These are phyloP conservation scores for Tricholoma terreum DNA, from an alignment of 768 basidiomycete species.

Conservation along the genomic window DNA sequence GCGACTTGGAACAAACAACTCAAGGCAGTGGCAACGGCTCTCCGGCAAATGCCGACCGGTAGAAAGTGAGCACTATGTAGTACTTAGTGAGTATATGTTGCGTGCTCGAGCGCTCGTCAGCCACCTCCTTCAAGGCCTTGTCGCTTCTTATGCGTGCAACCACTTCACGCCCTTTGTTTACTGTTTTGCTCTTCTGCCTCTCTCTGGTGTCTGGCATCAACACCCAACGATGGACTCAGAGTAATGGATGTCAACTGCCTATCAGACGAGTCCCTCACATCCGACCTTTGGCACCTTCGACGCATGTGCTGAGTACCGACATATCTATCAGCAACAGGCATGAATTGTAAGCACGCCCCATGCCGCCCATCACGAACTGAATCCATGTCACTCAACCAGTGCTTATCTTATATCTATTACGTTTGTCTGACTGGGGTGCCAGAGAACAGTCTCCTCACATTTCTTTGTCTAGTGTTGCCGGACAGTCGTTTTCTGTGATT, in stretches of 20 bases:
- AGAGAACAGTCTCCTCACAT: constrained; percentile 1
- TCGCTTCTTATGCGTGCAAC: neutral
- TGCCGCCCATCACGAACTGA: neutral
- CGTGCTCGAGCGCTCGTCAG: constrained; percentile 3
- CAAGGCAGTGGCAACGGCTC: constrained; percentile 24
- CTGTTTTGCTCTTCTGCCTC: neutral
- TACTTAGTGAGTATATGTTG: no score
- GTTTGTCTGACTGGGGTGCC: constrained; percentile 4
- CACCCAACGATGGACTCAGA: neutral
- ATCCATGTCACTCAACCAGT: neutral
- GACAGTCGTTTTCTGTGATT: constrained; percentile 41
- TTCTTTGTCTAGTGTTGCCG: constrained; percentile 31
- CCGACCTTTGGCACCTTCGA: neutral
- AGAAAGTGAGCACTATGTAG: no score
- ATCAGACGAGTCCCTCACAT: constrained; percentile 10
- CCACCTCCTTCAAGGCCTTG: neutral
- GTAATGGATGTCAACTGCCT: constrained; percentile 10
- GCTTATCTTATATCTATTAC: constrained; percentile 17
- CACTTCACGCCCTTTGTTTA: neutral
- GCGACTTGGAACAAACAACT: neutral
- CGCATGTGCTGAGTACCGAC: constrained; percentile 18
- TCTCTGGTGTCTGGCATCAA: neutral
- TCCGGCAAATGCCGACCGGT: constrained; percentile 6
- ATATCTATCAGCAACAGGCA: constrained; percentile 27
- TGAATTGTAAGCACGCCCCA: constrained; percentile 29